These are phyloP conservation scores for Fusarium sp. DNA, from an alignment of 2,329 filamentous ascomycete genomes.

Conservation along the genomic window DNA sequence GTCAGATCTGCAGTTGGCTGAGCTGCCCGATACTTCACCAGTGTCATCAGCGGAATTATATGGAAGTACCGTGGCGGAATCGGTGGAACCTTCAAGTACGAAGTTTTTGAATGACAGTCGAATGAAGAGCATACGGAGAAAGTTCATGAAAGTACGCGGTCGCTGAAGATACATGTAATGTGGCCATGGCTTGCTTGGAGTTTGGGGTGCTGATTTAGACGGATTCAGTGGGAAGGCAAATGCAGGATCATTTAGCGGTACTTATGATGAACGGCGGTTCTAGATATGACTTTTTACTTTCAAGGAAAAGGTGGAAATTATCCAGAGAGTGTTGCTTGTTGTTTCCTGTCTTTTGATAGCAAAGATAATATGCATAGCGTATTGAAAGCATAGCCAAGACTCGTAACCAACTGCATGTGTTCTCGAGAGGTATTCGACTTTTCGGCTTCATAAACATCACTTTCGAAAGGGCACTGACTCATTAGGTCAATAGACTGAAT, in stretches of 20 bases:
- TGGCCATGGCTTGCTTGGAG: background rate
- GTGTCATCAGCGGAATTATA: slow-evolving; percentile 1
- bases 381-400: no score
- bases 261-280: no score
- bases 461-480: no score
- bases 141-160: background rate
- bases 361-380: no score
- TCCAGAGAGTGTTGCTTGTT: no score
- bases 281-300: no score
- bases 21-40: slow-evolving; percentile 1
- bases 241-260: background rate
- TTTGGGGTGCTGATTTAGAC: background rate
- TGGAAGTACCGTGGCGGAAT: background rate
- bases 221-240: background rate
- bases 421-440: no score
- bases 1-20: slow-evolving; percentile 6
- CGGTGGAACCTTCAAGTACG: background rate
- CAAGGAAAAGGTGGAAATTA: no score
- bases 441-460: no score
- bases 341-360: no score
- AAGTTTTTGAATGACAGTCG: background rate
- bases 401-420: no score
- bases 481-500: no score
- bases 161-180: background rate
- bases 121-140: slow-evolving; percentile 5